Base-by-base conservation (phyloP, 2,329 filamentous ascomycete genomes). In the Trichoderma harzianum region DNA sequence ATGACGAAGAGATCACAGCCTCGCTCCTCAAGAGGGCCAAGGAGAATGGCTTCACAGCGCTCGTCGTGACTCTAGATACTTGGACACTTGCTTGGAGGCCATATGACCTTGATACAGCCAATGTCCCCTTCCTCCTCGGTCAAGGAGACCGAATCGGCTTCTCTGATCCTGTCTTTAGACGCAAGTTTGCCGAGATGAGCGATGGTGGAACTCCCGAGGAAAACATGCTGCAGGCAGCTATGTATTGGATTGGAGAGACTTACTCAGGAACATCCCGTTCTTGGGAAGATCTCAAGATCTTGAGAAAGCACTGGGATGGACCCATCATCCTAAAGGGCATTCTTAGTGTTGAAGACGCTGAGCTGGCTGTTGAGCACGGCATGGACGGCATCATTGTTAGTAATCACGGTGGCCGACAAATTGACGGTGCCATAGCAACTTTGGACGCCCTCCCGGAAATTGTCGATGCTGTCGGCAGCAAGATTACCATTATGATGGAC, bases 41-140 rank as follows among this genome's bases (percentile, higher is more conserved):
- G 76, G 83, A 81, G 0, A 86, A 83, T 36, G 91, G 91, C 1
- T 94, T 86, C 80, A 85, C 84, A 39, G 90, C 89, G 0, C 83
- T 94, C 0, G 87, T 94, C 7, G 89, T 94, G 1, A 94, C 92
- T 0, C 83, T 93, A 0, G 92, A 94, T 79, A 93, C 91, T 0
- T 92, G 89, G 80, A 86, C 86, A 14, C 83, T 94, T 43, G 87
- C 86, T 0, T 94, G 91, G 91, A 84, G 92, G 47, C 91, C 91
- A 0, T 84, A 83, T 0, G 91, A 93, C 76, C 84, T 93, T 5
- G 91, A 93, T 74, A 84, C 85, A 16, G 87, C 84, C 3, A 91
- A 88, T 75, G 76, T 89, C 0, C 87, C 90, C 0, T 92, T 92
- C 74, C 80, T 89, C 32, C 84, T 82, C 51, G 87, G 88, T 0